Percentiles rank a stretch among this genome's conserved stretches.
Conservation (phyloP, 2,329 filamentous ascomycete species). For the Cladosporium sp. region DNA sequence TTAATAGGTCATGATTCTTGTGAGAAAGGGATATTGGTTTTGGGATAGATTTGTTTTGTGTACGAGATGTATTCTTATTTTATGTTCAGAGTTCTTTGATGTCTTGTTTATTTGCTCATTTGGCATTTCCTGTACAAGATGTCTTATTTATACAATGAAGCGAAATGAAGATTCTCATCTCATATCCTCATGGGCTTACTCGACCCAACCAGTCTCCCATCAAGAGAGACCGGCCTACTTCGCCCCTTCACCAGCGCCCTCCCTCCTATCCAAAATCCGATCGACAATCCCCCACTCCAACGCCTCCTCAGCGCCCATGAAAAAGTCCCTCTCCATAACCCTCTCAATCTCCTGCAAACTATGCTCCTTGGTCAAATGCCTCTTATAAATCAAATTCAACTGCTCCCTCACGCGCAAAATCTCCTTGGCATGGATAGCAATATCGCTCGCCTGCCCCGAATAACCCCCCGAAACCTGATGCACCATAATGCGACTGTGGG, state of each 20-base stretch:
- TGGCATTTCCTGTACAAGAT: no score
- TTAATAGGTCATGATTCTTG: conserved; percentile 21
- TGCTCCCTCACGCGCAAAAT: conserved; percentile 81
- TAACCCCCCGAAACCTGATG: conserved; percentile 85
- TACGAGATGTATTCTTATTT: no score
- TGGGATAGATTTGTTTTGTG: no score
- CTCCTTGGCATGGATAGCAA: conserved; percentile 95
- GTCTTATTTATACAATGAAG: no score
- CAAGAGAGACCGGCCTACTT: no score
- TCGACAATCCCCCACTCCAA: conserved; percentile 88
- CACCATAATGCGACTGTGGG: conserved; percentile 95
- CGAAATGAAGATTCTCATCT: no score
- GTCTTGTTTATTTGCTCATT: no score
- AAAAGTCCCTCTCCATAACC: conserved; percentile 96
- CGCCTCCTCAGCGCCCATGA: conserved; percentile 83
- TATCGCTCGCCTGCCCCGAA: conserved; percentile 67
- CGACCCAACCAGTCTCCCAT: no score
- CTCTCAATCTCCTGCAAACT: conserved; percentile 79
- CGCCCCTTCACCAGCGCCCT: conserved; percentile 36
- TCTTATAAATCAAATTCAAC: conserved; percentile 83
- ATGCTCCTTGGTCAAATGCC: conserved; percentile 78
- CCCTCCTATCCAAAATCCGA: conserved; percentile 69
- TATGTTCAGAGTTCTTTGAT: no score
- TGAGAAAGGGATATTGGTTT: no score
- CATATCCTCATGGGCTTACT: no score